A percentile compares a stretch with the other conserved stretches of the same genome.
phyloP scores from a whole-genome alignment of 441 rosid genomes.

The Gossypium lobatum region DNA sequence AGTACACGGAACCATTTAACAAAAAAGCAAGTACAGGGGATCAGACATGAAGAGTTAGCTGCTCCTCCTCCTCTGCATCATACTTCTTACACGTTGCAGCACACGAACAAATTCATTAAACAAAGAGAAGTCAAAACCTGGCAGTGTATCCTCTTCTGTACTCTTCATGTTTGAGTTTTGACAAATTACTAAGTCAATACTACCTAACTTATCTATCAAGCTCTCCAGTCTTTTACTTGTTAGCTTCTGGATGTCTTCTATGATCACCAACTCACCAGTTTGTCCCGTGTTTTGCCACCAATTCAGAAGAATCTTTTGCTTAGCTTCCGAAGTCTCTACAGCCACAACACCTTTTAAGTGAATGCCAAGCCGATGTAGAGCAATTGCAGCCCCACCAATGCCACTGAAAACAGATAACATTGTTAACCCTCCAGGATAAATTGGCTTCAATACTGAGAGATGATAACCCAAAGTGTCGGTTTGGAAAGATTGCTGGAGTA shows the following conservation, averaged over 20 bases:
- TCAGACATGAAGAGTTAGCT: background rate
- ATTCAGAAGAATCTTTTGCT: conserved; percentile 47
- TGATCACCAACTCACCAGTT: conserved; percentile 67
- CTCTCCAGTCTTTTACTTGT: conserved; percentile 45
- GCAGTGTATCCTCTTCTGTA: conserved; percentile 11
- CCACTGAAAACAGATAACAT: conserved; percentile 74
- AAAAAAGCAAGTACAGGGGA: background rate
- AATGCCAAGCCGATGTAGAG: conserved; percentile 73
- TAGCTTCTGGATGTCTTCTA: conserved; percentile 58
- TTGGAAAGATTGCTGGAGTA: conserved; percentile 64
- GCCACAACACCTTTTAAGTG: conserved; percentile 65
- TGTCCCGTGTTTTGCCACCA: conserved; percentile 80
- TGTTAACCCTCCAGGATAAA: conserved; percentile 65
- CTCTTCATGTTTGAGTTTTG: conserved; percentile 46
- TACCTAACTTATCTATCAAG: conserved; percentile 45
- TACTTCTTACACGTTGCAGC: conserved; percentile 54
- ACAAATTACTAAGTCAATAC: conserved; percentile 72
- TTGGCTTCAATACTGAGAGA: conserved; percentile 66
- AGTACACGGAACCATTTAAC: background rate
- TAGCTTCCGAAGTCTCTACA: conserved; percentile 54
- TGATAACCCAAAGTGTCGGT: conserved; percentile 77
- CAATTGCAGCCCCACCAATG: conserved; percentile 69
- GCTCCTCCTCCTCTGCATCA: conserved; percentile 28
- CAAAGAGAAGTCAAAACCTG: conserved; percentile 51
- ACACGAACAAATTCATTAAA: conserved; percentile 75